Evolutionary conservation across 2,329 filamentous ascomycete species (phyloP).

Genomic region (Mollisia scopiformis): DNA sequence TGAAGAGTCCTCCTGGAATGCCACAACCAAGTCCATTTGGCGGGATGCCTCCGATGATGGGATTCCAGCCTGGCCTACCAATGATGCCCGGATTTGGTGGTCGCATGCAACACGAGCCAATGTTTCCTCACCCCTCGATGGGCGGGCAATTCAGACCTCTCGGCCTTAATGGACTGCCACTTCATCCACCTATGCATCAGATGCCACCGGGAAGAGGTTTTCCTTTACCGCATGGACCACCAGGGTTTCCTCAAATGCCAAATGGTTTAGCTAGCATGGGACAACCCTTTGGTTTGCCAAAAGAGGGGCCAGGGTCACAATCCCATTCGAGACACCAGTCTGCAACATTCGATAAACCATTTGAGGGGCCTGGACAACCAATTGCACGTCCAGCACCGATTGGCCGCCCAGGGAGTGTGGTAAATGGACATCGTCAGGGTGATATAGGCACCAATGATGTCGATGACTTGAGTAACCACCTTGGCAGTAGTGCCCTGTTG

Average conservation of each 20-base stretch:
- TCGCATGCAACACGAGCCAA: constrained; percentile 49
- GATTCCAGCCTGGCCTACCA: constrained; percentile 49
- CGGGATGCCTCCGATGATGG: constrained; percentile 58
- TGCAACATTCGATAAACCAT: constrained; percentile 63
- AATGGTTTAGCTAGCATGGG: constrained; percentile 45
- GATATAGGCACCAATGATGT: constrained; percentile 55
- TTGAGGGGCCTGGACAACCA: constrained; percentile 55
- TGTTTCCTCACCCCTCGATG: constrained; percentile 56
- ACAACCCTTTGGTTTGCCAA: constrained; percentile 41
- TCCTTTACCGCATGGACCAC: constrained; percentile 47
- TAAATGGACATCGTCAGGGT: constrained; percentile 51
- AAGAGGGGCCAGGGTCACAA: constrained; percentile 47
- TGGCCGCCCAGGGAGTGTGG: constrained; percentile 78
- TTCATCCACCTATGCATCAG: constrained; percentile 64
- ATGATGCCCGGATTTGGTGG: constrained; percentile 45
- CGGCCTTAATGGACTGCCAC: constrained; percentile 51
- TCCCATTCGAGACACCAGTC: constrained; percentile 79
- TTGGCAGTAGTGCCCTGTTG: constrained; percentile 89
- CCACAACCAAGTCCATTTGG: constrained; percentile 46
- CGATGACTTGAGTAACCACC: constrained; percentile 74
- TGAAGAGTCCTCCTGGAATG: constrained; percentile 60
- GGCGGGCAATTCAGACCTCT: constrained; percentile 58
- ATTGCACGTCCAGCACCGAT: constrained; percentile 86
- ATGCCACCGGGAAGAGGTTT: constrained; percentile 52
- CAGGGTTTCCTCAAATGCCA: constrained; percentile 53